These are phyloP conservation scores for Euphorbia tirucalli DNA, from an alignment of 345 rosid genomes.

Conservation along the genomic window DNA sequence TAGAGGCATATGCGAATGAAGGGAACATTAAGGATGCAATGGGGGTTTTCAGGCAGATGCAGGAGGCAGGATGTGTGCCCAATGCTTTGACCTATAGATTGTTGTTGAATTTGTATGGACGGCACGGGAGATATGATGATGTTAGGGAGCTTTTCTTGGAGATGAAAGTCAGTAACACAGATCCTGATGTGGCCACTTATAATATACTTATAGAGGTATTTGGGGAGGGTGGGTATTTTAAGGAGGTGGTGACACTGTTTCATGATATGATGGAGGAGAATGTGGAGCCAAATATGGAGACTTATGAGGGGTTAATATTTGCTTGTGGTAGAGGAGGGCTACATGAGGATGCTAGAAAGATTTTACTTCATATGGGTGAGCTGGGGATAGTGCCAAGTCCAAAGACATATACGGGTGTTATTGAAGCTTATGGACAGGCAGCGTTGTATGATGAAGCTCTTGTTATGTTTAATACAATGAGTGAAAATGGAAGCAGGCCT, in stretches of 20 bases:
- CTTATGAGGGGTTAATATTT: conserved; percentile 81
- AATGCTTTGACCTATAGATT: conserved; percentile 72
- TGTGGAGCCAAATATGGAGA: conserved; percentile 79
- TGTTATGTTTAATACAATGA: conserved; percentile 83
- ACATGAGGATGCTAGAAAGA: conserved; percentile 71
- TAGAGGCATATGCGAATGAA: conserved; percentile 65
- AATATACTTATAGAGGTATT: conserved; percentile 80
- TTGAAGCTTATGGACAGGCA: conserved; percentile 92
- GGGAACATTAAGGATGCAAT: conserved; percentile 78
- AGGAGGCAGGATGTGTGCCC: conserved; percentile 70
- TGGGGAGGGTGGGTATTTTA: conserved; percentile 93
- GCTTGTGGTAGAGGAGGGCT: conserved; percentile 96
- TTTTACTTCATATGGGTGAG: conserved; percentile 73
- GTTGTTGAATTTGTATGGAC: conserved; percentile 78
- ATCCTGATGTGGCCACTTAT: conserved; percentile 81
- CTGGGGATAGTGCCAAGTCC: conserved; percentile 77
- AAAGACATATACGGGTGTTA: conserved; percentile 73
- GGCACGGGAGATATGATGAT: conserved; percentile 71
- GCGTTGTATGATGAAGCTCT: conserved; percentile 85
- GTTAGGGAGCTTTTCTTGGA: conserved; percentile 88
- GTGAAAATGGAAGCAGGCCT: conserved; percentile 75
- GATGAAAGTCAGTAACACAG: conserved; percentile 89
- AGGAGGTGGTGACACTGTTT: conserved; percentile 94
- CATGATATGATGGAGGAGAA: conserved; percentile 95
- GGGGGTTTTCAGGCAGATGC: conserved; percentile 88